Conservation (phyloP, 2,329 filamentous ascomycete species). For the Atkinsonella hypoxylon region DNA sequence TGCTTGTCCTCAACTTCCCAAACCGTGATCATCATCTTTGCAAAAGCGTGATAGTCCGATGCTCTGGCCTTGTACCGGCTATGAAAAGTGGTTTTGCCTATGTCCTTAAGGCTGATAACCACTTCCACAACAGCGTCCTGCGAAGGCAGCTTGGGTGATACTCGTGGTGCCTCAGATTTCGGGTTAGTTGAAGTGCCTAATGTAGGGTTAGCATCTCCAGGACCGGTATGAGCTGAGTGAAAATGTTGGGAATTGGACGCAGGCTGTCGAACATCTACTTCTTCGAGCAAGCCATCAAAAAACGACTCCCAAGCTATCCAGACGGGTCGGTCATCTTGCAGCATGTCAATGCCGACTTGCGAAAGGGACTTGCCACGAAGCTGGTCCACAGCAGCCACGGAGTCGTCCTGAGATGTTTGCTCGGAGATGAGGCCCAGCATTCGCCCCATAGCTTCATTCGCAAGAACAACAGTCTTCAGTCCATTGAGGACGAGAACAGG, state of each 20-base stretch:
- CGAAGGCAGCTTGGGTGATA: slow-evolving; percentile 17
- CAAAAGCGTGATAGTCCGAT: slow-evolving; percentile 35
- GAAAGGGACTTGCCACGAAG: slow-evolving; percentile 54
- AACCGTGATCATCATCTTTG: slow-evolving; percentile 66
- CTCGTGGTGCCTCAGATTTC: slow-evolving; percentile 22
- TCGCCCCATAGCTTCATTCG: slow-evolving; percentile 64
- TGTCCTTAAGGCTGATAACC: slow-evolving; percentile 41
- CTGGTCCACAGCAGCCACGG: slow-evolving; percentile 39
- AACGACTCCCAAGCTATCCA: slow-evolving; percentile 50
- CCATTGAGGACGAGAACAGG: slow-evolving; percentile 58
- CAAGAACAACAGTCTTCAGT: slow-evolving; percentile 57
- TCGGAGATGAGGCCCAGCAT: slow-evolving; percentile 43
- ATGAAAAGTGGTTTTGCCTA: slow-evolving; percentile 27
- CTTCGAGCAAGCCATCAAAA: slow-evolving; percentile 38
- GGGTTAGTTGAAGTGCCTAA: slow-evolving; percentile 6
- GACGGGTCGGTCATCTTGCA: slow-evolving; percentile 52
- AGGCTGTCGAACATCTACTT: slow-evolving; percentile 23
- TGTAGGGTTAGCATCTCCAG: slow-evolving; percentile 27
- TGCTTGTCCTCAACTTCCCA: slow-evolving; percentile 58
- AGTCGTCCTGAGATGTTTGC: slow-evolving; percentile 26
- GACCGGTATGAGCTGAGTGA: slow-evolving; percentile 12
- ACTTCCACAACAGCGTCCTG: slow-evolving; percentile 59
- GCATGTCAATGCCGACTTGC: slow-evolving; percentile 60
- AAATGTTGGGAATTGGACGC: slow-evolving; percentile 12
- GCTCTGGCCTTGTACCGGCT: slow-evolving; percentile 22